phyloP scores from a whole-genome alignment of 345 rosid genomes.

The Cochlearia excelsa region DNA sequence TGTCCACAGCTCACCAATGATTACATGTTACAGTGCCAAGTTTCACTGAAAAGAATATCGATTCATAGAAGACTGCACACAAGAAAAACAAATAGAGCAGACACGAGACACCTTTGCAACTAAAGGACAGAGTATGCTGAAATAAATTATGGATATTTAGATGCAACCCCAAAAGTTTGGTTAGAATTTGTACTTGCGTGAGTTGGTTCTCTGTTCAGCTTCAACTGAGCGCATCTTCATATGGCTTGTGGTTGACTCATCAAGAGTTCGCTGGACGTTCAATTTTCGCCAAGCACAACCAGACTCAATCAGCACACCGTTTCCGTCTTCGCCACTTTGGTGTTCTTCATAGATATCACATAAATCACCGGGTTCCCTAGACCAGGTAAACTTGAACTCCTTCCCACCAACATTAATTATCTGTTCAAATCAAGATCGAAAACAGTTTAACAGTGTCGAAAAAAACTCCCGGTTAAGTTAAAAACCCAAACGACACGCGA shows the following conservation, averaged over 20 bases:
- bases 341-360: conserved; percentile 91
- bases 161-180: conserved; percentile 20
- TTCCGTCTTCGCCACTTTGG: conserved; percentile 71
- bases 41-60: conserved; percentile 16
- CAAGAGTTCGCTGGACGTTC: conserved; percentile 84
- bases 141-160: conserved; percentile 14
- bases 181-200: conserved; percentile 65
- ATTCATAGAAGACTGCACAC: conserved; percentile 16
- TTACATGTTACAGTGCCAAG: conserved; percentile 14
- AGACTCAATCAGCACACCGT: conserved; percentile 86
- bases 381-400: conserved; percentile 94
- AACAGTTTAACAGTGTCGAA: conserved; percentile 10
- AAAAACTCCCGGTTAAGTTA: background rate
- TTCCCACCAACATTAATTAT: conserved; percentile 89
- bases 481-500: background rate
- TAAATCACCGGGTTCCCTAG: conserved; percentile 69
- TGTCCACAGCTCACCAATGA: conserved; percentile 21
- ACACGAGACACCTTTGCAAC: conserved; percentile 21
- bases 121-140: conserved; percentile 21
- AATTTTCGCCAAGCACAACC: conserved; percentile 94
- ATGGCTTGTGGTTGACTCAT: conserved; percentile 83
- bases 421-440: conserved; percentile 36
- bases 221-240: conserved; percentile 93
- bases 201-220: conserved; percentile 78
- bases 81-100: conserved; percentile 20